Conservation (phyloP, 2,329 filamentous ascomycete species). For the Exophiala aquamarina region DNA sequence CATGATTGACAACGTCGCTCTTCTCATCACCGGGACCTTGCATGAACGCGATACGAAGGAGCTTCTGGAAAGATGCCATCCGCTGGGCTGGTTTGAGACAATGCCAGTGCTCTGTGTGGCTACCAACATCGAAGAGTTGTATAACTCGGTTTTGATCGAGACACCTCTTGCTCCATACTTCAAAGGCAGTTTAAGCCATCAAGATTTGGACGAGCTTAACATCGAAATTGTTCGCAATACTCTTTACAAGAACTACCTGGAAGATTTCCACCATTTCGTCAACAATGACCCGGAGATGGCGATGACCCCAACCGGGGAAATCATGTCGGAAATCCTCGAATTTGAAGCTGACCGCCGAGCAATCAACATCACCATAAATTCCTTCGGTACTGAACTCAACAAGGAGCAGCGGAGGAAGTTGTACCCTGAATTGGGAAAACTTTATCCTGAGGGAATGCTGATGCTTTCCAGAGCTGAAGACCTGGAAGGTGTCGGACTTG, state of each 20-base stretch:
- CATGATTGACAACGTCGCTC: conserved; percentile 99
- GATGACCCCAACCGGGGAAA: conserved; percentile 84
- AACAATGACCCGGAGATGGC: conserved; percentile 83
- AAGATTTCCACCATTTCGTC: conserved; percentile 95
- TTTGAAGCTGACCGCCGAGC: conserved; percentile 95
- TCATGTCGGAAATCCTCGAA: conserved; percentile 94
- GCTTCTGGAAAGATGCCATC: conserved; percentile 91
- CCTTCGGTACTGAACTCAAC: conserved; percentile 91
- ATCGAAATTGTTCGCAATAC: conserved; percentile 99
- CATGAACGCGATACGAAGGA: conserved; percentile 97
- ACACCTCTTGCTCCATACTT: conserved; percentile 95
- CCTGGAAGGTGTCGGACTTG: conserved; percentile 86
- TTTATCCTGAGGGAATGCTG: conserved; percentile 90
- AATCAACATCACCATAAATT: conserved; percentile 99
- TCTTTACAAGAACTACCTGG: conserved; percentile 98
- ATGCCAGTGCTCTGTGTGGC: conserved; percentile 97
- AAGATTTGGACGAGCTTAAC: conserved; percentile 97
- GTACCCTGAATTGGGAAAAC: conserved; percentile 85
- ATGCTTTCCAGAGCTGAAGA: conserved; percentile 96
- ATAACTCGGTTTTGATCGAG: conserved; percentile 96
- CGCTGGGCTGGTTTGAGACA: conserved; percentile 97
- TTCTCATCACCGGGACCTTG: conserved; percentile 94
- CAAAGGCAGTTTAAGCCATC: conserved; percentile 92
- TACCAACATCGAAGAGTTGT: conserved; percentile 97
- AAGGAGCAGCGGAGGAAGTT: conserved; percentile 95